These are phyloP conservation scores for Leishmania martiniquensis DNA, from an alignment of 208 protist genomes.

Conservation along the genomic window DNA sequence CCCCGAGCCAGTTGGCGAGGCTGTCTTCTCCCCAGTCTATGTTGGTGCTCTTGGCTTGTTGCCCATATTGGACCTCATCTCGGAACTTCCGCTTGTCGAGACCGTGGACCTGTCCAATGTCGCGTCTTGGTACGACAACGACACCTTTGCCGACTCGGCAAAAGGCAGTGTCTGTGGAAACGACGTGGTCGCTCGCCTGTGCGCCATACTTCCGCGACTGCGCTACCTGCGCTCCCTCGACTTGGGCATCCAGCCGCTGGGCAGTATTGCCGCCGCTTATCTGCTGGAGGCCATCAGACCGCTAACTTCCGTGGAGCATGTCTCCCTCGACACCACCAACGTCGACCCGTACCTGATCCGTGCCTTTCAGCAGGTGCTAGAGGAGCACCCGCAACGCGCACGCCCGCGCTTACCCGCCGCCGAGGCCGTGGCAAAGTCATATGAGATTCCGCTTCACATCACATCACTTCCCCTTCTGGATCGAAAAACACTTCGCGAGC, in stretches of 20 bases:
- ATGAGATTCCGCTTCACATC: constrained; percentile 33
- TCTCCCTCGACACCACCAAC: constrained; percentile 33
- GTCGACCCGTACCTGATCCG: constrained; percentile 38
- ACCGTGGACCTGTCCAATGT: constrained; percentile 66
- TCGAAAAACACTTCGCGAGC: constrained; percentile 73
- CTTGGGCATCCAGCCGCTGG: constrained; percentile 54
- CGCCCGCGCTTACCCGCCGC: neutral
- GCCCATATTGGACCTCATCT: constrained; percentile 59
- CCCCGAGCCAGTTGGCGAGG: neutral
- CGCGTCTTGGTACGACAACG: constrained; percentile 55
- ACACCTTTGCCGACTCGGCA: constrained; percentile 36
- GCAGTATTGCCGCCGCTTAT: constrained; percentile 43
- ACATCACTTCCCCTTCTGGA: constrained; percentile 42
- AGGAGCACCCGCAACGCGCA: constrained; percentile 13
- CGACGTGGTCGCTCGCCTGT: constrained; percentile 52
- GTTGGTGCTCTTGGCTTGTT: constrained; percentile 71
- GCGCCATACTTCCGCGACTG: constrained; percentile 36
- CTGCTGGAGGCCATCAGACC: constrained; percentile 38
- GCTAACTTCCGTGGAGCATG: constrained; percentile 28
- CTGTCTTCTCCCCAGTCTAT: constrained; percentile 28
- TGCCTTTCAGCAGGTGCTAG: constrained; percentile 36
- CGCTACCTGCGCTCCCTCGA: constrained; percentile 46
- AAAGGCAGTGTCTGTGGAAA: constrained; percentile 47
- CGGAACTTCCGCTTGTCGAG: constrained; percentile 58
- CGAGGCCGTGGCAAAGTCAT: neutral